These are phyloP conservation scores for Ampelomyces quisqualis DNA, from an alignment of 2,329 filamentous ascomycete genomes.

Conservation along the genomic window DNA sequence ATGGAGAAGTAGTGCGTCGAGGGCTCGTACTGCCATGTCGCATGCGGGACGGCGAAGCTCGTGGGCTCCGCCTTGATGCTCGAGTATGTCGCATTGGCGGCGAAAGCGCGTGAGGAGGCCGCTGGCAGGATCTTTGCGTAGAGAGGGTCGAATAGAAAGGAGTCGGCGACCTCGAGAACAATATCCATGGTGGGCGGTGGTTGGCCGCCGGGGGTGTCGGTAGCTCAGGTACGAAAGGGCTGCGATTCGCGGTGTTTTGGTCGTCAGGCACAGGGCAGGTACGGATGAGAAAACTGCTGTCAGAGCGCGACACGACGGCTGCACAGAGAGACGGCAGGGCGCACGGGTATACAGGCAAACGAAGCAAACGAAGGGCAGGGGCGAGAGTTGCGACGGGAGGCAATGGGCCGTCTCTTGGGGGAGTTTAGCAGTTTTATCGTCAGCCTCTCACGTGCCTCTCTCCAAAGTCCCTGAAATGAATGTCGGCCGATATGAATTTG, in stretches of 20 bases:
- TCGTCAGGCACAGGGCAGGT: background rate
- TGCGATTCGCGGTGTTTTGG: constrained; percentile 22
- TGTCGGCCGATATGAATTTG: constrained; percentile 6
- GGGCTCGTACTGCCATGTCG: constrained; percentile 67
- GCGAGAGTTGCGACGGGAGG: constrained; percentile 2
- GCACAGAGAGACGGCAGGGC: background rate
- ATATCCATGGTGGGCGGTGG: constrained; percentile 72
- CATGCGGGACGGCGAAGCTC: constrained; percentile 25
- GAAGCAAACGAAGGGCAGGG: constrained; percentile 7
- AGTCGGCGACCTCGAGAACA: constrained; percentile 82
- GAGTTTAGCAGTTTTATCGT: constrained; percentile 9
- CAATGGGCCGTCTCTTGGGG: constrained; percentile 8
- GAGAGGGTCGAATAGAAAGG: constrained; percentile 74
- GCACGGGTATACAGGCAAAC: constrained; percentile 1
- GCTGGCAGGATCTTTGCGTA: constrained; percentile 71
- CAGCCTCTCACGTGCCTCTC: constrained; percentile 13
- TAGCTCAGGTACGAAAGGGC: constrained; percentile 21
- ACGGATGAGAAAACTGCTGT: constrained; percentile 2
- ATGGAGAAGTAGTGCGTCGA: constrained; percentile 69
- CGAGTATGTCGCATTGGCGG: constrained; percentile 59
- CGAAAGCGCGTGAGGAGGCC: constrained; percentile 47
- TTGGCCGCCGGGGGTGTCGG: constrained; percentile 12
- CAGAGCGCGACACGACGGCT: background rate
- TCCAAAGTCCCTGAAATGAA: constrained; percentile 10
- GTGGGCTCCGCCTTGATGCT: constrained; percentile 47